Evolutionary conservation across 2,329 filamentous ascomycete genomes (phyloP).

Genomic region (Fonsecaea nubica): DNA sequence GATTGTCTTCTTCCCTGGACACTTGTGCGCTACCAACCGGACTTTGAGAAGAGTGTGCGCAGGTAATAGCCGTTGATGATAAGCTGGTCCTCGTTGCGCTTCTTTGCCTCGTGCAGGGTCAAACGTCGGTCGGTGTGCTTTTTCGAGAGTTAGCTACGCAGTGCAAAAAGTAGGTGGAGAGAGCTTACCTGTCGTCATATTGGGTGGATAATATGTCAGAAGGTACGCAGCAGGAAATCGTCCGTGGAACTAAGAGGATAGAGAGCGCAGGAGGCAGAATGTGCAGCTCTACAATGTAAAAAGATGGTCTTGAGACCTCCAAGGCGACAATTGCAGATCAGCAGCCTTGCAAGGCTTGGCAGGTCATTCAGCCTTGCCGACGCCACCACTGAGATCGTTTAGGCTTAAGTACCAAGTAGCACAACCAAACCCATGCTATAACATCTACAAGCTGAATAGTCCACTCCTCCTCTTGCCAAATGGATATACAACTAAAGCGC

Average conservation of each 20-base stretch:
- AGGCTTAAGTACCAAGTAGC: not conserved
- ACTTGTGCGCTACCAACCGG: slow-evolving; percentile 58
- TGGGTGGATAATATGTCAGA: slow-evolving; percentile 31
- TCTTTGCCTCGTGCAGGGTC: slow-evolving; percentile 96
- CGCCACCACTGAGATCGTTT: not conserved
- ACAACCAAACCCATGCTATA: not conserved
- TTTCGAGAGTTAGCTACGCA: slow-evolving; percentile 53
- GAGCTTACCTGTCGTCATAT: slow-evolving; percentile 49
- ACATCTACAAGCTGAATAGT: slow-evolving; percentile 51
- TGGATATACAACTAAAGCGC: slow-evolving; percentile 55
- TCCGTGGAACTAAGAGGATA: not conserved
- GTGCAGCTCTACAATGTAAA: not conserved
- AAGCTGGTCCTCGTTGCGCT: slow-evolving; percentile 87
- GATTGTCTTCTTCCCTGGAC: not conserved
- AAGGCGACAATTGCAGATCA: not conserved
- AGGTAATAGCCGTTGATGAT: slow-evolving; percentile 93
- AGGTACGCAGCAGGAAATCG: not conserved
- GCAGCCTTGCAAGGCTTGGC: slow-evolving; percentile 1
- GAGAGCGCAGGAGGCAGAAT: not conserved
- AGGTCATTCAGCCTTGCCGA: not conserved
- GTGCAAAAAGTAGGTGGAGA: slow-evolving; percentile 44
- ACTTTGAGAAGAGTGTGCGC: slow-evolving; percentile 93
- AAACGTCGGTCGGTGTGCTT: slow-evolving; percentile 85
- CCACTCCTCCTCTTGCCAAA: slow-evolving; percentile 55
- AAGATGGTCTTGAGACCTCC: not conserved